phyloP scores from a whole-genome alignment of 2,329 filamentous ascomycete species.

The Teratosphaeria gauchensis region DNA sequence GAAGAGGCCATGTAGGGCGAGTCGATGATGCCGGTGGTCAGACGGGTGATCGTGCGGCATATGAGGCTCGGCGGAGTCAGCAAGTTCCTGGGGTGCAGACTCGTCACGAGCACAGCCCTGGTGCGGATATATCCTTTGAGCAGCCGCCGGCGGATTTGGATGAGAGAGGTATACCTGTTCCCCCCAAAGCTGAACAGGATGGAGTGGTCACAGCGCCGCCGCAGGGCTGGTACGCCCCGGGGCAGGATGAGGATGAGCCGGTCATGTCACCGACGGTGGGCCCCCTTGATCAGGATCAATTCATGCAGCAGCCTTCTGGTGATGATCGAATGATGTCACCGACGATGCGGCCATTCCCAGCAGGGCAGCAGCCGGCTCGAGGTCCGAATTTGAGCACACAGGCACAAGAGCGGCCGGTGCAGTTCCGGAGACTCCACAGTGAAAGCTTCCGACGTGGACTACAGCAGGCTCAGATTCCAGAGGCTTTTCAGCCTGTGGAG shows the following conservation, averaged over 20 bases:
- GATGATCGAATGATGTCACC: background rate
- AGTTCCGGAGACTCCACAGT: slow-evolving; percentile 14
- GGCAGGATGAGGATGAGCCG: background rate
- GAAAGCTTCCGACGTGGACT: slow-evolving; percentile 7
- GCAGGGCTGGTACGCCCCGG: slow-evolving; percentile 16
- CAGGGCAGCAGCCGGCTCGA: background rate
- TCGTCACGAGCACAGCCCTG: background rate
- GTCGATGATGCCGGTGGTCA: slow-evolving; percentile 2
- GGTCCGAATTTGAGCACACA: background rate
- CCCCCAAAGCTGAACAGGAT: background rate
- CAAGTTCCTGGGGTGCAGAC: slow-evolving; percentile 8
- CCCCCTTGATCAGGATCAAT: background rate
- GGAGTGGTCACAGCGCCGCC: slow-evolving; percentile 6
- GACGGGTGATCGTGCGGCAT: slow-evolving; percentile 8
- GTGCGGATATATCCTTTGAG: background rate
- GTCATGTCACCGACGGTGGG: no score
- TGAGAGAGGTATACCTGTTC: background rate
- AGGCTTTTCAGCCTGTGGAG: slow-evolving; percentile 16
- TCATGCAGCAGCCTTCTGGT: background rate
- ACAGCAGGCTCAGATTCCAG: slow-evolving; percentile 10
- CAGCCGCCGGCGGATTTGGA: background rate
- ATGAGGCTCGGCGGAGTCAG: slow-evolving; percentile 12
- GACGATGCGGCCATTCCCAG: background rate
- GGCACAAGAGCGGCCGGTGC: background rate
- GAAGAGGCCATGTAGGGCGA: background rate